Evolutionary conservation across 2,329 filamentous ascomycete genomes (phyloP), one percentile per base, ranked within the genome.

Genomic region (Colletotrichum brevisporum): DNA sequence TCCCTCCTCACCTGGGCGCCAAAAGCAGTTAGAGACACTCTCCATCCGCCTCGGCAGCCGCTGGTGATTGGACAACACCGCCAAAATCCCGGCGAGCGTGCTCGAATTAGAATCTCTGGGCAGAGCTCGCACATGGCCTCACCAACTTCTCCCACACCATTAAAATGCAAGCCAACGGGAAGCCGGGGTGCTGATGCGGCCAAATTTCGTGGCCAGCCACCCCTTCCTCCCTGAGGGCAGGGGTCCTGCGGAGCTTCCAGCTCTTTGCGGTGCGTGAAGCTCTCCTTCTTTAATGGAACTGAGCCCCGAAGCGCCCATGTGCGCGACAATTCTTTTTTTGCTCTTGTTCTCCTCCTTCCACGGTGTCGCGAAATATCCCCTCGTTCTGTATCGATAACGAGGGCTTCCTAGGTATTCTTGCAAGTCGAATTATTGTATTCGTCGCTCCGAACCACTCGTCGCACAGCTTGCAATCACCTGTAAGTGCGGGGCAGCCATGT

Each of bases 1-100:
- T 57, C 67, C 63, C 64, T 63, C 67, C 61, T 67, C 57, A 67
- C 26, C 67, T 63, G 57, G 27, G 64, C 57, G 57, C 67, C 67
- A 39, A 55, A 58, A 70, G 45, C 27, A 70, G 67, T 68, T 68
- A 62, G 57, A 48, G 57, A 70, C 27, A 36, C 57, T 62, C 15
- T 26, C 52, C 58, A 39, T 54, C 50, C 43, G 31, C 45, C 67
- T 70, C 21, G 63, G 63, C 63, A 52, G n/a, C n/a, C 21, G 24
- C n/a, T 39, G 55, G 41, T 36, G 56, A 70, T 70, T 70, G 67
- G 67, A 53, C 53, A n/a, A 59, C 47, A 24, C 15, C n/a, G 18
- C 55, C 45, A n/a, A 21, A 27, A 51, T 59, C 48, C 62, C 41
- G 36, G 15, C 47, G 18, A 41, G 15, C 39, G 21, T 41, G 53